These are phyloP conservation scores for Candida loeiensis DNA, from an alignment of 805 yeast species.

Conservation along the genomic window DNA sequence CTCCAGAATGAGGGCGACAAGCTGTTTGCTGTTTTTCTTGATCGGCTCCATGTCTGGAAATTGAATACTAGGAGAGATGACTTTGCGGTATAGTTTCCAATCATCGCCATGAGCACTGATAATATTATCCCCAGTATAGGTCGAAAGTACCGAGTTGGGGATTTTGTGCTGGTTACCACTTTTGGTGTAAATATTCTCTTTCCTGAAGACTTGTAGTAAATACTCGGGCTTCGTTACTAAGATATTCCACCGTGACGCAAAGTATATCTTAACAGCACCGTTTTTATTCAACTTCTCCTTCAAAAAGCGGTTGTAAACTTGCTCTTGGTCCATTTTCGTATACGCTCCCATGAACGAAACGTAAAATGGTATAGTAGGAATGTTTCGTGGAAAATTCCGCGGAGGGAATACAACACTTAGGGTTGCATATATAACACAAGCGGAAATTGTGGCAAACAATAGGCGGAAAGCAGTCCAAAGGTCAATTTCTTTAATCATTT, in stretches of 20 bases:
- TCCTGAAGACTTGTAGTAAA: slow-evolving; percentile 43
- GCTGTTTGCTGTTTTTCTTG: slow-evolving; percentile 31
- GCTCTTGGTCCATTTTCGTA: slow-evolving; percentile 45
- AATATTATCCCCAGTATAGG: slow-evolving; percentile 58
- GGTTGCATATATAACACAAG: slow-evolving; percentile 1
- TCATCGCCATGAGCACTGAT: slow-evolving; percentile 54
- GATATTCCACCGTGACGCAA: slow-evolving; percentile 61
- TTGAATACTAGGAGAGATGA: slow-evolving; percentile 47
- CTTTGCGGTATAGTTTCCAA: slow-evolving; percentile 48
- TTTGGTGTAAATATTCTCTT: slow-evolving; percentile 50
- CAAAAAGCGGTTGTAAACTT: slow-evolving; percentile 42
- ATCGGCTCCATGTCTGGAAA: slow-evolving; percentile 44
- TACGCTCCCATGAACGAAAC: slow-evolving; percentile 48
- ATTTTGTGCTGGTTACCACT: slow-evolving; percentile 60
- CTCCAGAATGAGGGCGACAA: slow-evolving; percentile 25
- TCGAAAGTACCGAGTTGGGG: slow-evolving; percentile 51
- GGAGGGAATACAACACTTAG: slow-evolving; percentile 41
- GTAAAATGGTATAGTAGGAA: slow-evolving; percentile 62
- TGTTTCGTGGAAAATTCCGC: slow-evolving; percentile 45
- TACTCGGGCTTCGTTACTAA: slow-evolving; percentile 48
- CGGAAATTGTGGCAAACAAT: background rate
- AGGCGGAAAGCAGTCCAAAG: background rate
- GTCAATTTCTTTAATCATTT: too few species aligned
- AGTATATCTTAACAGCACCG: slow-evolving; percentile 59
- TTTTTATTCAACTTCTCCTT: slow-evolving; percentile 43